A percentile compares a stretch with the other conserved stretches of the same genome.
These are phyloP conservation scores for Coprinopsis sp. DNA, from an alignment of 768 basidiomycete species.

Conservation along the genomic window DNA sequence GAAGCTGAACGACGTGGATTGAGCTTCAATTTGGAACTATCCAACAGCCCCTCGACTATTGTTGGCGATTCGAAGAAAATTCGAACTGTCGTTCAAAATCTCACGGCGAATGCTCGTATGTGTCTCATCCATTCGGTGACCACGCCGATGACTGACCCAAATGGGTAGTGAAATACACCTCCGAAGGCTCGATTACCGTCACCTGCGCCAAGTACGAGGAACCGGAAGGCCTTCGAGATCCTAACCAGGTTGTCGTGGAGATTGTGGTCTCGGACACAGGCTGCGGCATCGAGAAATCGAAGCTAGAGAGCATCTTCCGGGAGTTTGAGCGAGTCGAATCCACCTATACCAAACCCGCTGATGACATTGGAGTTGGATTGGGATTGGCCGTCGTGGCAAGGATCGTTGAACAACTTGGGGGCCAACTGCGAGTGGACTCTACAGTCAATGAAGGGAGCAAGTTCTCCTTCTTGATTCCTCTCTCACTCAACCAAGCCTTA, in stretches of 20 bases:
- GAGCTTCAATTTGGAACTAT: conserved; percentile 52
- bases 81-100: conserved; percentile 69
- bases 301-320: conserved; percentile 72
- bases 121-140: neutral
- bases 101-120: conserved; percentile 68
- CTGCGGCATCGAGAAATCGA: conserved; percentile 59
- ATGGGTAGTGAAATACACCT: conserved; percentile 65
- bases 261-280: conserved; percentile 71
- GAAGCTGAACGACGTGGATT: conserved; percentile 64
- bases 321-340: conserved; percentile 76
- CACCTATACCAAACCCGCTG: conserved; percentile 31
- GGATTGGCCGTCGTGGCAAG: conserved; percentile 79
- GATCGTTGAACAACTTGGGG: conserved; percentile 74
- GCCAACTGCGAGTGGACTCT: conserved; percentile 76
- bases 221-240: conserved; percentile 43
- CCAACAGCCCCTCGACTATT: conserved; percentile 51
- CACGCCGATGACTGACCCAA: neutral
- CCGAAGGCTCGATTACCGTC: conserved; percentile 54
- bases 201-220: conserved; percentile 49
- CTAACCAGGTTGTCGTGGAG: conserved; percentile 54
- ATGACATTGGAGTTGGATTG: conserved; percentile 50
- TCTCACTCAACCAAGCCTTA: conserved; percentile 36
- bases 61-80: conserved; percentile 74
- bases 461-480: conserved; percentile 70
- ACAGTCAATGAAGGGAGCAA: conserved; percentile 59